Conservation (phyloP, 495 filamentous ascomycete species). For the Hypoxylon intermedium region DNA sequence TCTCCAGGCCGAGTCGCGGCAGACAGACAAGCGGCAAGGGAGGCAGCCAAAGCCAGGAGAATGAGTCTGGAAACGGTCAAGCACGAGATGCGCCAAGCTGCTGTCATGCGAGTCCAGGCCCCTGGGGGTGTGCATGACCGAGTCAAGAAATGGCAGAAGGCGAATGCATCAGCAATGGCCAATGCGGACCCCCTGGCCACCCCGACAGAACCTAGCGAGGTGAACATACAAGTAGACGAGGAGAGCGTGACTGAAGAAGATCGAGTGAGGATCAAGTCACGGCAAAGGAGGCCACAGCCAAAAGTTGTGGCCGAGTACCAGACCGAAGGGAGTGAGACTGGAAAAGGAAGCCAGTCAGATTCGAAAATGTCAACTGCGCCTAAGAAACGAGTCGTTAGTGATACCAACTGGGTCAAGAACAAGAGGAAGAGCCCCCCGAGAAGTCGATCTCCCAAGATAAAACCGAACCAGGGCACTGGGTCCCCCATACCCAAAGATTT, state of each 20-base stretch:
- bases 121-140: conserved; percentile 67
- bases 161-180: conserved; percentile 62
- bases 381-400: conserved; percentile 80
- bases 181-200: conserved; percentile 48
- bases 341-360: conserved; percentile 38
- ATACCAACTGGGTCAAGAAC: conserved; percentile 75
- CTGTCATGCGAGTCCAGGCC: conserved; percentile 54
- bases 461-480: conserved; percentile 47
- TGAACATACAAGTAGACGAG: conserved; percentile 51
- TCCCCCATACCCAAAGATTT: conserved; percentile 61
- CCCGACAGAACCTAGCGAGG: conserved; percentile 53
- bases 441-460: conserved; percentile 39
- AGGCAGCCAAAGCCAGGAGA: conserved; percentile 49
- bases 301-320: conserved; percentile 21
- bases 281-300: conserved; percentile 47
- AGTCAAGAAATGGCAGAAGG: conserved; percentile 80
- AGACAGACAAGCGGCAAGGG: conserved; percentile 42
- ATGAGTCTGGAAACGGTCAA: conserved; percentile 55
- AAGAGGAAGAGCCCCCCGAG: conserved; percentile 56
- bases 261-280: conserved; percentile 54
- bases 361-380: conserved; percentile 52
- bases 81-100: conserved; percentile 58
- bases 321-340: conserved; percentile 17
- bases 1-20: conserved; percentile 53
- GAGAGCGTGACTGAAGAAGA: conserved; percentile 60